Evolutionary conservation across 768 basidiomycete genomes (phyloP), one percentile per base, ranked within the genome.

Genomic region (Kwoniella europaea): DNA sequence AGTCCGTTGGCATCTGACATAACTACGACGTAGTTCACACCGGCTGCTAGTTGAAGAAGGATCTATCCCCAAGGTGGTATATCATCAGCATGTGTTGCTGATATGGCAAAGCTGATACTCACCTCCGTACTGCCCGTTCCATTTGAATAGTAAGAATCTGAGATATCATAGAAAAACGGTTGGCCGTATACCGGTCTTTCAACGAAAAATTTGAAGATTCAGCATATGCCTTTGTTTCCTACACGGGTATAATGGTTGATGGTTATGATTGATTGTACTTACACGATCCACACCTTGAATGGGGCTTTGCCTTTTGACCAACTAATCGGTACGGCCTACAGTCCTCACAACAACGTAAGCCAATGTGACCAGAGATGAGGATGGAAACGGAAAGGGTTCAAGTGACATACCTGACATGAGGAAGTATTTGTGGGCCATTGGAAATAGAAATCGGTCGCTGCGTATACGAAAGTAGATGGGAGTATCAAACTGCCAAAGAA

Each of bases 151-250:
- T 71, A 67, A 15, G 65, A 71, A 13, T 59, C 52, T 16, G 77
- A 75, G 10, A 80, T 72, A 9, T 69, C 44, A 59, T 78, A 80
- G 15, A 78, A 66, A 55, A 74, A 74, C 24, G 76, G 77, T 35
- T 72, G 73, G 22, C 50, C 46, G 27, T 66, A 74, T 7, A 74
- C 75, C 15, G 79, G 77, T 50, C 79, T 27, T 27, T 3, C 2
- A 27, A 27, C 27, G 27, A 27, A 27, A 27, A 3, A 27, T 27
- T 27, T 3, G 27, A 27, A 27, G 27, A 35, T 35, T 35, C 35
- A 35, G 35, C 35, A 35, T 7, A 9, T 9, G 1, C 4, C 35
- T 35, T 35, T 35, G 1, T 6, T 35, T 35, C 35, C 35, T 35
- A 35, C 35, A 35, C 35, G 7, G 7, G 35, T 35, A 35, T 9